Base-by-base conservation (phyloP, 352 stramenopile genomes). In the Globisporangium barbulae region DNA sequence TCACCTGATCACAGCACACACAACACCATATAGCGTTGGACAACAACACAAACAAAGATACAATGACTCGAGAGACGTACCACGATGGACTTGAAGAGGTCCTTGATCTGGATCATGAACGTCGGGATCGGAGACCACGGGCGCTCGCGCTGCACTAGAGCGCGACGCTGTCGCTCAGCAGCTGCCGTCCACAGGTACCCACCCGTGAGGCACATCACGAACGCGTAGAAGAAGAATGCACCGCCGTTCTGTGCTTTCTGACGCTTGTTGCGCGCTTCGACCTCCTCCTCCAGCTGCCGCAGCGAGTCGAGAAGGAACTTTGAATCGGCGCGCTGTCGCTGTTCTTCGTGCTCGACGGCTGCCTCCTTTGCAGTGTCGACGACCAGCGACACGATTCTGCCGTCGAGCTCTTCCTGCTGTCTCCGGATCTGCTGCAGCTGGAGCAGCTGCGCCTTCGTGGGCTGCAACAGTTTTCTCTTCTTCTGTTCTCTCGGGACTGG, bases 61-160 rank as follows among this genome's bases (percentile, higher is more conserved):
- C 33, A 47, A 25, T 22, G 6, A 3, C 41, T 48, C 31, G 48
- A 33, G 57, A 19, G 5, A 64, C 65, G 45, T 69, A 85, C 76
- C 74, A 85, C 68, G 28, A 75, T 25, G 31, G 74, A 76, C n/a
- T 52, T 37, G 35, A 85, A 37, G 12, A 79, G 60, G 17, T 59
- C 39, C 58, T 76, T 81, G 53, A 81, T 64, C 57, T 65, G 49
- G 9, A 70, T 30, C 52, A 71, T 44, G 21, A 69, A 53, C 37
- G 55, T 75, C 8, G 72, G 74, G 49, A 85, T 55, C 30, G 72
- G 71, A 30, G 74, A 81, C 76, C 76, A 82, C 30, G 50, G 45
- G 45, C 59, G 67, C 19, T 69, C 67, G 22, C 69, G 47, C 8
- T 64, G 48, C 55, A 56, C 13, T 52, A 67, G 28, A 25, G 60